These are phyloP conservation scores for Orychophragmus violaceus DNA, from an alignment of 345 rosid genomes.

Conservation along the genomic window DNA sequence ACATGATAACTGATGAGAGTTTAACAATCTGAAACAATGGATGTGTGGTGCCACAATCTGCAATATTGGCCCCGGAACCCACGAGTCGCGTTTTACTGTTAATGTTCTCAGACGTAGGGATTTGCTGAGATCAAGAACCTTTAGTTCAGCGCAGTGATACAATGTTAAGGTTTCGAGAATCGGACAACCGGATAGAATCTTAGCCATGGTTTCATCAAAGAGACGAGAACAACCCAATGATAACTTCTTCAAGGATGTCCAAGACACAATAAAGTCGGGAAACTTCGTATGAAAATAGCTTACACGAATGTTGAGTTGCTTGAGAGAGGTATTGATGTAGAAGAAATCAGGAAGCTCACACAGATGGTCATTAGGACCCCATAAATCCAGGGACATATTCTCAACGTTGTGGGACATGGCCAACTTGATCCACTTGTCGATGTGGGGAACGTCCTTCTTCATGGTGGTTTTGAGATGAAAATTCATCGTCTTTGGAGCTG, in stretches of 20 bases:
- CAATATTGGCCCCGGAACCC: not conserved
- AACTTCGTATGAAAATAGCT: not conserved
- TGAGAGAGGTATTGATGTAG: not conserved
- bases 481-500: not conserved
- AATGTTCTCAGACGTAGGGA: not conserved
- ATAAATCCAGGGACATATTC: not conserved
- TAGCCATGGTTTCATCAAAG: not conserved
- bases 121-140: conserved; percentile 4
- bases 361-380: rapidly evolving
- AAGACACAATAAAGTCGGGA: not conserved
- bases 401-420: conserved; percentile 2
- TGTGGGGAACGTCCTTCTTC: not conserved
- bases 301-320: not conserved
- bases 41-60: conserved; percentile 10
- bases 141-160: not conserved
- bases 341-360: not conserved
- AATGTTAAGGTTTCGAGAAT: not conserved
- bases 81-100: not conserved
- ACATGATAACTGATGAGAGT: not conserved
- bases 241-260: not conserved
- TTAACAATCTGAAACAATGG: not conserved
- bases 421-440: not conserved
- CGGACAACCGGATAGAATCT: conserved; percentile 7
- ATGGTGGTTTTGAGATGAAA: not conserved
- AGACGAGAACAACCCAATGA: not conserved